phyloP scores from a whole-genome alignment of 2,329 filamentous ascomycete species.

The Curvularia spicifera region DNA sequence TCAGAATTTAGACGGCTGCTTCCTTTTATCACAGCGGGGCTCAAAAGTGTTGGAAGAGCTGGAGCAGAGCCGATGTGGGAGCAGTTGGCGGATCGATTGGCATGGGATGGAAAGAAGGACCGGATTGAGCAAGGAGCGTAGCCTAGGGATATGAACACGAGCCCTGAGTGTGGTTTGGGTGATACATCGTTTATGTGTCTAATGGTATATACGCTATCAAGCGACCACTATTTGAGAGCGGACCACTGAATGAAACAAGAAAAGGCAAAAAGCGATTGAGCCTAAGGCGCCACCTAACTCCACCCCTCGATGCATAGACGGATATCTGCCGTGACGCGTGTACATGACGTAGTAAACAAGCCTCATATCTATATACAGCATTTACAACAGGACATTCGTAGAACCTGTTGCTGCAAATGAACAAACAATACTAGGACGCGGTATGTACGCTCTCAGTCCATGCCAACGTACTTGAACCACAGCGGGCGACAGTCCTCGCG shows the following conservation, averaged over 20 bases:
- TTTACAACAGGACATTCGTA: not conserved
- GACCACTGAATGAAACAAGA: not conserved
- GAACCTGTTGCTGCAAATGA: too few relatives aligned
- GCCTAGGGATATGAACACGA: not conserved
- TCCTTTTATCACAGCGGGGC: slow-evolving; percentile 72
- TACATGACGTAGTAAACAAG: not conserved
- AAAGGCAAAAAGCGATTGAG: not conserved
- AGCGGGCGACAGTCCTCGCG: slow-evolving; percentile 93
- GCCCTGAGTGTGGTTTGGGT: not conserved
- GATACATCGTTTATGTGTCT: slow-evolving; percentile 6
- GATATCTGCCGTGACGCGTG: not conserved
- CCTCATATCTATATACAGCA: not conserved
- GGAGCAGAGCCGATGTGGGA: slow-evolving; percentile 78
- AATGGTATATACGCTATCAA: slow-evolving; percentile 14
- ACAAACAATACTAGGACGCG: not conserved
- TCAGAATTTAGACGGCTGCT: slow-evolving; percentile 69
- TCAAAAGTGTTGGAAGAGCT: slow-evolving; percentile 77
- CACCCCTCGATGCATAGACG: not conserved
- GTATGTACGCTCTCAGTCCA: slow-evolving; percentile 59
- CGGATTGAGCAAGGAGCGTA: not conserved
- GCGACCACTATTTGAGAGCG: not conserved
- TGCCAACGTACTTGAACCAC: slow-evolving; percentile 95
- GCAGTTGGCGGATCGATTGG: slow-evolving; percentile 79
- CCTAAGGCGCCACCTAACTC: not conserved
- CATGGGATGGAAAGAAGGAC: slow-evolving; percentile 43